Evolutionary conservation across 148 eudicot genomes (phyloP), one percentile per base, ranked within the genome.

Genomic region (Camellia japonica): DNA sequence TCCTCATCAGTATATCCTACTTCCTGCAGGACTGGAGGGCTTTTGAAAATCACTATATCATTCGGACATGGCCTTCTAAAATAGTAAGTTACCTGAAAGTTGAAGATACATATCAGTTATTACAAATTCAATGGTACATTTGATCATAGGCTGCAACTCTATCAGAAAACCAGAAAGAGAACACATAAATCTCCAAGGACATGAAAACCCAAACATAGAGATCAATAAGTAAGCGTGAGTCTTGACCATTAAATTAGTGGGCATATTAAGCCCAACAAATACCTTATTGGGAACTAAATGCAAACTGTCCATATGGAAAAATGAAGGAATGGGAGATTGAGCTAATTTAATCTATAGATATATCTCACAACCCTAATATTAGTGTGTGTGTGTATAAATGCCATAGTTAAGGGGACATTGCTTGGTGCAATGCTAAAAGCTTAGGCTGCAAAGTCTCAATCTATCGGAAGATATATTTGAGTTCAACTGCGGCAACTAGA

Each of bases 31-130:
- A 90, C 97, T 55, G 97, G 99, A 9, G 99, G 99, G 82, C 94
- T 92, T 86, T 91, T 93, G 70, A 95, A 95, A 43, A 93, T 95
- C 75, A 95, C 97, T 71, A 95, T 86, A 74, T 95, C 99, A 89
- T 93, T 95, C 46, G 97, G 90, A 83, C 99, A 95, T 47, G 99
- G 97, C 86, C 90, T 91, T 74, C 97, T 90, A 66, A 95, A 95
- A 86, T 93, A 93, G 88, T 87, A 95, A 44, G 89, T 84, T 59
- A 95, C 97, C 98, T 95, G 94, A 61, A 86, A 86, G 16, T 49
- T 2, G 9, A 75, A 68, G 54, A 66, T 55, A 60, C 68, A 76
- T 7, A 52, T 42, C 54, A 58, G 66, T 68, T 3, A 20, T 13
- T 23, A 49, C 16, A 76, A 74, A 44, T 81, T 80, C 84, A 74